Evolutionary conservation across 2,329 filamentous ascomycete genomes (phyloP).

Genomic region (Ophiostoma ulmi): DNA sequence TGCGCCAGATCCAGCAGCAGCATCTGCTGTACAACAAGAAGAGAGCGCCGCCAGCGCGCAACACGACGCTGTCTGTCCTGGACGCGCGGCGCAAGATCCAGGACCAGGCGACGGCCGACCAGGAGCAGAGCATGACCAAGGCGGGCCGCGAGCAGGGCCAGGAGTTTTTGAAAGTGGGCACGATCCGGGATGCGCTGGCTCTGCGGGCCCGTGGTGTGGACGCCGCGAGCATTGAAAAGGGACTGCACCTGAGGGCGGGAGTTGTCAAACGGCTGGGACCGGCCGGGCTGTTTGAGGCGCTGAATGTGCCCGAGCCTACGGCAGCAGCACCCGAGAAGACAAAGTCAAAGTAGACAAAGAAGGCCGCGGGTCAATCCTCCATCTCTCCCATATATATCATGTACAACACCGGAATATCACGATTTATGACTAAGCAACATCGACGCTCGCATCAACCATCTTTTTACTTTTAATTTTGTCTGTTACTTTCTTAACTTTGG

Average conservation of each 20-base stretch:
- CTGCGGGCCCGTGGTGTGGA: constrained; percentile 41
- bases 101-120: constrained; percentile 41
- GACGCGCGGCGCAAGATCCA: constrained; percentile 45
- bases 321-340: neutral
- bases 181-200: constrained; percentile 43
- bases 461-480: neutral
- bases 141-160: constrained; percentile 31
- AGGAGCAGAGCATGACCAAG: constrained; percentile 12
- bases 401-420: neutral
- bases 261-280: constrained; percentile 44
- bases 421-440: constrained; percentile 9
- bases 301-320: constrained; percentile 26
- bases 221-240: constrained; percentile 42
- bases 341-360: neutral
- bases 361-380: too few relatives aligned
- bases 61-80: constrained; percentile 47
- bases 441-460: neutral
- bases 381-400: neutral
- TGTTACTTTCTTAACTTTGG: neutral
- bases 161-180: constrained; percentile 46
- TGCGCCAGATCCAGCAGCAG: constrained; percentile 22
- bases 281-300: constrained; percentile 38
- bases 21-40: constrained; percentile 17
- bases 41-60: constrained; percentile 34
- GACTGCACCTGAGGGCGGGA: constrained; percentile 43